These are phyloP conservation scores for Entonaema liquescens DNA, from an alignment of 495 filamentous ascomycete genomes.

Conservation along the genomic window DNA sequence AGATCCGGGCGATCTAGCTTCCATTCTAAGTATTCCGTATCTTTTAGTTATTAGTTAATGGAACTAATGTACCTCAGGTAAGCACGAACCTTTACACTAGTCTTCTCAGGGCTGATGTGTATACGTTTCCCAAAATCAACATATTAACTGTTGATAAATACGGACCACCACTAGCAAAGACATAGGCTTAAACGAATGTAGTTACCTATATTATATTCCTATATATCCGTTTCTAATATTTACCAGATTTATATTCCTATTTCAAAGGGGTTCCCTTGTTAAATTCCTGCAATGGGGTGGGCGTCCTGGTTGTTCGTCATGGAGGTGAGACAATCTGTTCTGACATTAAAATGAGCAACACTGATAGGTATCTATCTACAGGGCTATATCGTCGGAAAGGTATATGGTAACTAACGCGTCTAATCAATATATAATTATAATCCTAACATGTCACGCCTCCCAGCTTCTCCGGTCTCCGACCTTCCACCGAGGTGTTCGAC, in stretches of 20 bases:
- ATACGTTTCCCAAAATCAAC: no score
- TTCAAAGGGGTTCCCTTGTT: not conserved
- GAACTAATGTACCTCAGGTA: no score
- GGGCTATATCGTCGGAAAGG: slow-evolving; percentile 45
- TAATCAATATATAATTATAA: not conserved
- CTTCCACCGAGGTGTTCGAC: slow-evolving; percentile 54
- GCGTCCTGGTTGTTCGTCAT: slow-evolving; percentile 29
- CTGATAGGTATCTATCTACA: slow-evolving; percentile 20
- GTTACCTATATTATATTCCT: no score
- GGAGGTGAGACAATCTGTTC: slow-evolving; percentile 23
- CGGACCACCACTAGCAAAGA: no score
- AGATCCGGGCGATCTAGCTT: not conserved
- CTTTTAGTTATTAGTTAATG: not conserved
- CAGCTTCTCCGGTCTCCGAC: slow-evolving; percentile 49
- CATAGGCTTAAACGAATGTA: no score
- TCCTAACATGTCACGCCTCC: slow-evolving; percentile 3
- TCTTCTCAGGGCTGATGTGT: no score
- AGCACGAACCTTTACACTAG: no score
- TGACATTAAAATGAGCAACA: not conserved
- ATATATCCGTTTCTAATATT: no score
- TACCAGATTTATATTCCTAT: not conserved
- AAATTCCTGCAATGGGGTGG: slow-evolving; percentile 22
- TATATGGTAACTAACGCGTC: slow-evolving; percentile 12
- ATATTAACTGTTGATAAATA: no score
- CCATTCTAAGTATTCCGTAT: not conserved